A percentile compares a stretch with the other conserved stretches of the same genome.
Conservation (phyloP, 176 grass and related monocot species). For the Otatea glauca region DNA sequence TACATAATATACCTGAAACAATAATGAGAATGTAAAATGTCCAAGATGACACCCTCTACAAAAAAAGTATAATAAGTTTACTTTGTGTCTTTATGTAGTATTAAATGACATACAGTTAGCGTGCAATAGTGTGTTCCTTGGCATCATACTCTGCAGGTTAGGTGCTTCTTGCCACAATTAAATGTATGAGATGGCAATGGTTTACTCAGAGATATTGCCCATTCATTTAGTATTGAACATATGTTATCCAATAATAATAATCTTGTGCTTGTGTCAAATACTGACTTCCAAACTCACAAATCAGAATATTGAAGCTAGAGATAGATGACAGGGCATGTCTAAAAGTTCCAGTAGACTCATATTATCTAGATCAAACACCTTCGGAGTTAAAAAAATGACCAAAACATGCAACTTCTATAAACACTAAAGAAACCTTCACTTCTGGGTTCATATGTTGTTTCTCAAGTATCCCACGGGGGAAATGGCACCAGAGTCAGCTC, state of each 20-base stretch:
- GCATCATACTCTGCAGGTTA: slow-evolving; percentile 5
- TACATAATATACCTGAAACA: background rate
- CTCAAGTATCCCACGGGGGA: background rate
- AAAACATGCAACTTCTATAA: background rate
- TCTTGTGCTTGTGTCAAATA: background rate
- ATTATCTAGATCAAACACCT: slow-evolving; percentile 7
- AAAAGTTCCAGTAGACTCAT: background rate
- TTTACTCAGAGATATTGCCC: background rate
- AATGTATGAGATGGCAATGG: background rate
- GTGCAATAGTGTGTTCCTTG: background rate
- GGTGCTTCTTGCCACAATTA: slow-evolving; percentile 16
- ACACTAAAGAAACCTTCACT: background rate
- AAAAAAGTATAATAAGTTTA: background rate
- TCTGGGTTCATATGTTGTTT: background rate
- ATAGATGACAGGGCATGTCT: background rate
- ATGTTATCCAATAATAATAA: background rate
- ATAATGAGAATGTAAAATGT: background rate
- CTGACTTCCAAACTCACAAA: background rate
- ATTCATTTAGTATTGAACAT: slow-evolving; percentile 4
- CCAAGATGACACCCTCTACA: background rate
- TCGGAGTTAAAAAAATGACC: background rate
- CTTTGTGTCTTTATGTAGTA: slow-evolving; percentile 14
- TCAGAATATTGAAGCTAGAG: background rate
- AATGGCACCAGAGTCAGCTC: background rate
- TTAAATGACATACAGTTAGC: background rate